Base-by-base conservation (phyloP, 2,329 filamentous ascomycete species). In the Simplicillium sp. region DNA sequence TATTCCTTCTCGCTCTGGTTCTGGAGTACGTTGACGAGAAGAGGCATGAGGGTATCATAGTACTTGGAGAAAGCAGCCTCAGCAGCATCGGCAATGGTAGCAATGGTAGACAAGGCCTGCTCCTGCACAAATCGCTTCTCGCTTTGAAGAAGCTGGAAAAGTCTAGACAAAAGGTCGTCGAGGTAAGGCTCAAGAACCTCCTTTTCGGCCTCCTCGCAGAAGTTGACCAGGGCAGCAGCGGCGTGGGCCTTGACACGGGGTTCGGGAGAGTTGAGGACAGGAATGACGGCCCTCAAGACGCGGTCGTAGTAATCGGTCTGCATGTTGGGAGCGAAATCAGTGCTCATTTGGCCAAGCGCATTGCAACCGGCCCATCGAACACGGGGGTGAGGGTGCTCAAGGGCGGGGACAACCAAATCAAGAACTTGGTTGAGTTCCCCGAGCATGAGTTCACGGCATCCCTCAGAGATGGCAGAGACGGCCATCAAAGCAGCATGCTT, bases 321-420 rank as follows among this genome's bases (percentile, higher is more conserved):
- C 90, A 98, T 97, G 11, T 85, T 94, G 11, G 89, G 89, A 11
- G 94, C 90, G 61, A 98, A 98, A 58, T 98, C 92, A 28, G 92
- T 98, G 67, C 90, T 97, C 92, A 98, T 98, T 64, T 98, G 92
- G 20, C 92, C 92, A n/a, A 98, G 75, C 34, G 92, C 92, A 57
- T 98, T 97, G 70, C 92, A 98, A 29, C 89, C 92, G 39, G 92
- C 92, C 82, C 94, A 98, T 54, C 90, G 83, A 41, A 98, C 92
- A 57, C 92, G 86, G 33, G 92, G 86, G 57, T 98, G 92, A 32
- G 84, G 76, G 57, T 98, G 90, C 53, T 83, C 81, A 29, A 98
- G 73, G 29, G 90, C 85, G 13, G 92, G 92, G 38, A 96, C 80
- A n/a, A 98, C 90, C 42, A 98, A 74, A 48, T 94, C 87, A 37